Percentiles rank a stretch among this genome's conserved stretches.
Evolutionary conservation across 2,329 filamentous ascomycete genomes (phyloP).

Genomic region (Hypoxylon sp.): DNA sequence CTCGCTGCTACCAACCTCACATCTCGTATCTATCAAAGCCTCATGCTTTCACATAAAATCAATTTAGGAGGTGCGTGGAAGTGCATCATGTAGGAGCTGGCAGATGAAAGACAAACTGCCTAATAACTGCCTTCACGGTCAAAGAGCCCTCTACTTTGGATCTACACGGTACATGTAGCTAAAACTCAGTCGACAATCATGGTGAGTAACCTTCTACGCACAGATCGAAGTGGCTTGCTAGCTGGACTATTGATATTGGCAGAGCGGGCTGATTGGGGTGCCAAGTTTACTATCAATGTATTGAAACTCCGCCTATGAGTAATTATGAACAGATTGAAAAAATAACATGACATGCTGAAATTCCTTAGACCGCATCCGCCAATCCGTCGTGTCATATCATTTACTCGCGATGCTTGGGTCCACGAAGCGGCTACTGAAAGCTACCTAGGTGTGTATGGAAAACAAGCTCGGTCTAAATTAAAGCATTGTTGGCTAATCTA

Average conservation of each 20-base stretch:
- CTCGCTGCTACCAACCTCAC: too few relatives aligned
- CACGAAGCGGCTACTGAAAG: background rate
- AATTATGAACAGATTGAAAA: background rate
- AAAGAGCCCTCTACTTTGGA: background rate
- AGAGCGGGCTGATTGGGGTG: background rate
- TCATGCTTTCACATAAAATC: background rate
- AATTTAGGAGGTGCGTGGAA: background rate
- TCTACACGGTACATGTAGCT: background rate
- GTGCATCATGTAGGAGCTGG: background rate
- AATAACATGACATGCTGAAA: background rate
- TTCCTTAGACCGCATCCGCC: background rate
- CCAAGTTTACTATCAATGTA: background rate
- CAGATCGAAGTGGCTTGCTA: background rate
- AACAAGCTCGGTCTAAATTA: background rate
- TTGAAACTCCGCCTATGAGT: background rate
- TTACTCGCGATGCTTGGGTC: background rate
- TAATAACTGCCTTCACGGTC: background rate
- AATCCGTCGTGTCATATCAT: background rate
- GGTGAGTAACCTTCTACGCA: background rate
- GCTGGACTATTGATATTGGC: background rate
- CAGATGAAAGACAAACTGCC: background rate
- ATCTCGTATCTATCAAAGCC: slow-evolving; percentile 1
- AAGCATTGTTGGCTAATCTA: background rate
- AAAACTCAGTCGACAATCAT: background rate
- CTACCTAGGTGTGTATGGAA: too few relatives aligned